phyloP scores from a whole-genome alignment of 2,329 filamentous ascomycete species.

The Tolypocladium album region DNA sequence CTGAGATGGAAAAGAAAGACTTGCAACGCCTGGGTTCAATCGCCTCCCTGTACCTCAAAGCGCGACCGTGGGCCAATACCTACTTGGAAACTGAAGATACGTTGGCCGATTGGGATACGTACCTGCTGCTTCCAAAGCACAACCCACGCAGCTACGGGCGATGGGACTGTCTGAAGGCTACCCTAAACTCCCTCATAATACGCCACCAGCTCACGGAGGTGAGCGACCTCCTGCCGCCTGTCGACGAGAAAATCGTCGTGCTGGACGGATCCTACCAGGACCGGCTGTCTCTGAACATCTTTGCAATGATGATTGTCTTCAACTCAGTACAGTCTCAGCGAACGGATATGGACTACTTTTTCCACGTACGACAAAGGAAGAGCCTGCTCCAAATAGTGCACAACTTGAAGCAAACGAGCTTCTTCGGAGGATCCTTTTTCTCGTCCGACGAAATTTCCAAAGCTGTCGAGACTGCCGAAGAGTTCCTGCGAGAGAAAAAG shows the following conservation, averaged over 20 bases:
- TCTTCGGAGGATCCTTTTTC: constrained; percentile 75
- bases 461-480: constrained; percentile 53
- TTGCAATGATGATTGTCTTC: constrained; percentile 71
- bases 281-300: constrained; percentile 71
- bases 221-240: constrained; percentile 54
- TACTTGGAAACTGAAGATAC: constrained; percentile 41
- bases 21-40: constrained; percentile 56
- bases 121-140: constrained; percentile 53
- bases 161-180: constrained; percentile 52
- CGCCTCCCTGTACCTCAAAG: constrained; percentile 60
- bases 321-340: constrained; percentile 86
- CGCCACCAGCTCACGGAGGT: constrained; percentile 69
- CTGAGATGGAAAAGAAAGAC: constrained; percentile 48
- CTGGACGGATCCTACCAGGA: constrained; percentile 80
- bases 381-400: constrained; percentile 57
- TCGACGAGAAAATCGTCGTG: constrained; percentile 61
- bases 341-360: constrained; percentile 77
- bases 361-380: constrained; percentile 63
- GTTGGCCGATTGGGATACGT: constrained; percentile 58
- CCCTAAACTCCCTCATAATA: constrained; percentile 70
- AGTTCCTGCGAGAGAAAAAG: constrained; percentile 54
- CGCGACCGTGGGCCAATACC: constrained; percentile 68
- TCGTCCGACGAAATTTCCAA: constrained; percentile 49
- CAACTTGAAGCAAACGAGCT: constrained; percentile 75
- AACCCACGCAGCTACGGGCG: constrained; percentile 42